Evolutionary conservation across 2,329 filamentous ascomycete species (phyloP), one percentile per base, ranked within the genome.

Genomic region (Paraconiothyrium brasiliense): DNA sequence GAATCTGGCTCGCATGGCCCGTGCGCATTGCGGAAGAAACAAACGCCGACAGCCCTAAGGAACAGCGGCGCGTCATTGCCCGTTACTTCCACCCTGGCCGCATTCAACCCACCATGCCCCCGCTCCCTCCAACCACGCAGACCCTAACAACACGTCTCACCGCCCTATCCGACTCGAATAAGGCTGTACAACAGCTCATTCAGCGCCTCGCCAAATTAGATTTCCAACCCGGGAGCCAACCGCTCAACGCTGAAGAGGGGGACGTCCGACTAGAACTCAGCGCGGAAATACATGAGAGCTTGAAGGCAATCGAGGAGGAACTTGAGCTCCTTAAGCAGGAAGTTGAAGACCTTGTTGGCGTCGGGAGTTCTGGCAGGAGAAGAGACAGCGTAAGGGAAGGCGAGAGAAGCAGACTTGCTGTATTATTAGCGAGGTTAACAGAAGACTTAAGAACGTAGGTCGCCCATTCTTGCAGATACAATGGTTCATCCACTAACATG

Each of bases 281-380:
- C 66, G 84, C 87, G 24, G 93, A 97, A 76, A 97, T 97, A 65
- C 89, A 90, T 67, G 89, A 92, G 71, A 86, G 86, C 20, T 80
- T 97, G 63, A 90, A 92, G 69, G 89, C 92, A 60, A 87, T 91
- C 54, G 90, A 96, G 70, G 92, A 96, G 65, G 92, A 97, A 61
- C 86, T 95, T 66, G 94, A 97, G 77, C 79, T 95, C 20, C 75
- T 97, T 37, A 84, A 84, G 51, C 92, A 95, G 74, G 93, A 97
- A 71, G 85, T 92, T 32, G 86, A 91, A 63, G 92, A 92, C 70
- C 79, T 93, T 30, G 83, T 86, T 39, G 77, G 83, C 3, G 72
- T 65, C 22, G 75, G 77, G 60, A 76, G 76, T 56, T 57, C 52
- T 71, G 69, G n/a, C 22, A 68, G 66, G 68, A 73, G 75, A 59